These are phyloP conservation scores for Entophlyctis helioformis DNA, from an alignment of 192 early-diverging fungal genomes.

Conservation along the genomic window DNA sequence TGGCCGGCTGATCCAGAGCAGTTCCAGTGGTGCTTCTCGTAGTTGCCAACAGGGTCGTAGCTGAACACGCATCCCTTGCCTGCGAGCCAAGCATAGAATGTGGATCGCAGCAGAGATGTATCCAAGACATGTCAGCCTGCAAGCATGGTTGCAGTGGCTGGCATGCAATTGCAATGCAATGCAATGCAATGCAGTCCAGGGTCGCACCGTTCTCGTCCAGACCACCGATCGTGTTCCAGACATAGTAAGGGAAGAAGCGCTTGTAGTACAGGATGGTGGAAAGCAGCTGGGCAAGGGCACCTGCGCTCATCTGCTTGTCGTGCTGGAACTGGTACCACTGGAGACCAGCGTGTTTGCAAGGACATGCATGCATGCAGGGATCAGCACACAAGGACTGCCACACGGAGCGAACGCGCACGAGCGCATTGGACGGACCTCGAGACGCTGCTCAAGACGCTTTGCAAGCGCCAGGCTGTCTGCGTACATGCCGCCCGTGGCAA, in stretches of 20 bases:
- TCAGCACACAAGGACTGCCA: neutral
- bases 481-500: conserved; percentile 77
- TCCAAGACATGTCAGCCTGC: no score
- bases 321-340: conserved; percentile 88
- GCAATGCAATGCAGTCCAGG: neutral
- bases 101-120: no score
- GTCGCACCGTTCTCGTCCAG: conserved; percentile 73
- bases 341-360: neutral
- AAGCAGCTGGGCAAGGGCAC: conserved; percentile 89
- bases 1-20: conserved; percentile 77
- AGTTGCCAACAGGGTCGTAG: conserved; percentile 90
- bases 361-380: no score
- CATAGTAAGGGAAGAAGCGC: conserved; percentile 96
- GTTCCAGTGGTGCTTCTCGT: conserved; percentile 61
- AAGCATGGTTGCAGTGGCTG: no score
- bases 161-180: no score
- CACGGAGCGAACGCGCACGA: no score
- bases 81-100: conserved; percentile 9
- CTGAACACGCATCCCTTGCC: conserved; percentile 80
- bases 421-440: conserved; percentile 69
- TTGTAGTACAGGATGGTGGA: conserved; percentile 81
- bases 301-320: conserved; percentile 71
- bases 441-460: conserved; percentile 68
- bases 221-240: conserved; percentile 80
- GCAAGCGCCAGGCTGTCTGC: conserved; percentile 80